Base-by-base conservation (phyloP, 768 basidiomycete genomes). In the Boletus rubropictus region DNA sequence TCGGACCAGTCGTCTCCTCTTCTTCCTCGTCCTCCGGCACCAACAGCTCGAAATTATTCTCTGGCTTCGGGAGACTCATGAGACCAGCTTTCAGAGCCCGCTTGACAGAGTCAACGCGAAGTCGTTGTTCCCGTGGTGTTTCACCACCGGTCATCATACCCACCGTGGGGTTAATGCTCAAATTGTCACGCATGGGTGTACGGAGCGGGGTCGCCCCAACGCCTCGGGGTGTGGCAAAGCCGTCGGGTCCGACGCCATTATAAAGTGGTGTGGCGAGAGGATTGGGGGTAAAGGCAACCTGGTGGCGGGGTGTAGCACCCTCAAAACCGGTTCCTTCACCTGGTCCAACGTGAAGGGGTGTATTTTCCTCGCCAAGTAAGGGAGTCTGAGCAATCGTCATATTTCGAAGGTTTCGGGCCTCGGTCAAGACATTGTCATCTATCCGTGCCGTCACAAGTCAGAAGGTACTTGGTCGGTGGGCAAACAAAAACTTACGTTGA, bases 31-130 rank as follows among this genome's bases (percentile, higher is more conserved):
- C 88, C 55, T 95, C 94, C 3, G 89, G 90, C 8, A 95, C 82
- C 35, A 94, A 77, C 38, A 99, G 71, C 68, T 98, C 94, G 57
- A 97, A 98, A 66, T 98, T 95, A 65, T 98, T 97, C 70, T 97
- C 91, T 0, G 96, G 93, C 55, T 82, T 84, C 0, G 96, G 96
- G 14, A 99, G 73, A 50, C 66, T 82, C 69, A 77, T 77, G 69
- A 98, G 97, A 5, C 86, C 88, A 9, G 82, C 79, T 55, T 86
- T 76, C 42, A 98, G 76, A 1, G 86, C 81, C 32, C 84, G 79
- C 63, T 92, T 90, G 5, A 80, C 75, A 20, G 83, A 79, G 46
- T 75, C 75, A 12, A 68, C 64, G 22, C 78, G 84, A 46, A 81
- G 65, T 12, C 79, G 80, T 52, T 84, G 77, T 39, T 91, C 87